Conservation (phyloP, 352 stramenopile species). For the Phytophthora sp. region DNA sequence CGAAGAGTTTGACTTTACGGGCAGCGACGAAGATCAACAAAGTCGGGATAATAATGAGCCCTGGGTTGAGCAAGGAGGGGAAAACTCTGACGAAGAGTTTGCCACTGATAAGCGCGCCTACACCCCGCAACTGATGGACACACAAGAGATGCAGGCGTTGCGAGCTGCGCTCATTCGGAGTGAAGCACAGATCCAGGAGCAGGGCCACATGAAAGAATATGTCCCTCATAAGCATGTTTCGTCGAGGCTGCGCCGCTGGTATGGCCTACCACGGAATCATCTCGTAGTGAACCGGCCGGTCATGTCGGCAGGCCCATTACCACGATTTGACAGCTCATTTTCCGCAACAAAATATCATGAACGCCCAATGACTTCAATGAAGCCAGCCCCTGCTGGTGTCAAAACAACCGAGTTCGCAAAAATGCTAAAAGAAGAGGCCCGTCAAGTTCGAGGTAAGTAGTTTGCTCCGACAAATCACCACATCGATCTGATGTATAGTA, state of each 20-base stretch:
- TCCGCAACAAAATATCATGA: too few species aligned
- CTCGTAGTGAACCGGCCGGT: neutral
- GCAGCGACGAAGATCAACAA: neutral
- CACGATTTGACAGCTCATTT: too few species aligned
- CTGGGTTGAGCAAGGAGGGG: slow-evolving; percentile 3
- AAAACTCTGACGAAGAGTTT: neutral
- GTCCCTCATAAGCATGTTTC: slow-evolving; percentile 38
- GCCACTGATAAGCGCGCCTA: slow-evolving; percentile 33
- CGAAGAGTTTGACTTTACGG: too few species aligned
- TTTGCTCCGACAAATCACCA: neutral
- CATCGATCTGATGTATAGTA: neutral
- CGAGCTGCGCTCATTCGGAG: slow-evolving; percentile 43
- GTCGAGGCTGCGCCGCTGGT: slow-evolving; percentile 13
- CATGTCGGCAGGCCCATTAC: slow-evolving; percentile 17
- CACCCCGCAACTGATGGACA: slow-evolving; percentile 64
- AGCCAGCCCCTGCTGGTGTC: neutral
- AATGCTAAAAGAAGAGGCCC: slow-evolving; percentile 43
- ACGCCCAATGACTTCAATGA: neutral
- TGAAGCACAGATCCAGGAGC: slow-evolving; percentile 42
- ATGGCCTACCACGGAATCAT: slow-evolving; percentile 18
- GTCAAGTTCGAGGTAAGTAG: slow-evolving; percentile 42
- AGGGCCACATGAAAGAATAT: slow-evolving; percentile 61
- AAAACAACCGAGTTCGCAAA: slow-evolving; percentile 41
- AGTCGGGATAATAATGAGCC: slow-evolving; percentile 2
- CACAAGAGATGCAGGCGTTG: slow-evolving; percentile 47